Base-by-base conservation (phyloP, 345 rosid genomes). In the Heritiera littoralis region DNA sequence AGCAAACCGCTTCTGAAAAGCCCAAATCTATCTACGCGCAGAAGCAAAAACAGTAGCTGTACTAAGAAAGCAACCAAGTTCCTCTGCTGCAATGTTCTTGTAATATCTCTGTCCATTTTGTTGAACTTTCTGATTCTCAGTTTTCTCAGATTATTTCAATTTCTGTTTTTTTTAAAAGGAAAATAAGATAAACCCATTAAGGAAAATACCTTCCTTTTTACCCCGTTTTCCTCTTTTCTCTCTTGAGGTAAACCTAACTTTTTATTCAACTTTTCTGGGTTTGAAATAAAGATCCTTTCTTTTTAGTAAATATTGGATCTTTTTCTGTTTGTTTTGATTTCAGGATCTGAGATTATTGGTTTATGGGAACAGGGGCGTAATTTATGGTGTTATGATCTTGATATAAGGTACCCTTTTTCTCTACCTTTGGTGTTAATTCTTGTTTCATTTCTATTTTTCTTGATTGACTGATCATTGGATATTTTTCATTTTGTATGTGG, bases 261-360 rank as follows among this genome's bases (percentile, higher is more conserved):
- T 18, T 28, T 30, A 17, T 13, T 46, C 38, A 12, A 7, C 11
- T 78, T 82, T 61, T 51, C 56, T 45, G 74, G 72, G 61, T 68
- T 80, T 77, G 11, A 3, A 35, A 52, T 75, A 43, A 55, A 74
- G 73, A 60, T 74, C 7, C 7, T 1, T 38, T 66, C 58, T 35
- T 1, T 20, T 13, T 13, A 56, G 56, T 46, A 23, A 68, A 32
- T 32, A 76, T 70, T 78, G 13, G 78, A 77, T 72, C 64, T 65
- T 74, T 40, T 9, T 80, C 18, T 43, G 23, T 45, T 48, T 64
- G 9, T 30, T 58, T 72, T 52, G 51, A 49, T 15, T 55, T 81
- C 61, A 64, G 74, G 83, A 84, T 79, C 81, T 64, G 80, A 15
- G 80, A 14, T 56, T 78, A 52, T 79, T 68, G 70, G 56, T 74